phyloP scores from a whole-genome alignment of 768 basidiomycete genomes.

The Lentinula aciculospora region DNA sequence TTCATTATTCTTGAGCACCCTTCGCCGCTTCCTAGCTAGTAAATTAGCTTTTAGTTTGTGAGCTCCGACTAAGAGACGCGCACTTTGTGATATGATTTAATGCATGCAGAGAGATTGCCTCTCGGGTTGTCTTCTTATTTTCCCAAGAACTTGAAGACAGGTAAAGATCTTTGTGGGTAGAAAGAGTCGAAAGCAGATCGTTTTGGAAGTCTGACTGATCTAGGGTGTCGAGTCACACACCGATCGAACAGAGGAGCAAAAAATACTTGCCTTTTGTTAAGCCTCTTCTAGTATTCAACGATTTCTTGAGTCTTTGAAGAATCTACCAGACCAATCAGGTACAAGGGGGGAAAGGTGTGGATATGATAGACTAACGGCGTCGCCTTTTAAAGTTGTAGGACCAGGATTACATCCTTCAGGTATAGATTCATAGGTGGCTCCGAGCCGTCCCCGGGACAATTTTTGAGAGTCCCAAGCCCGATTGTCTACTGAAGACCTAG shows the following conservation, averaged over 20 bases:
- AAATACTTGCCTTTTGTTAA: conserved; percentile 44
- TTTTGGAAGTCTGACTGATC: conserved; percentile 55
- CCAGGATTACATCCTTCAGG: conserved; percentile 33
- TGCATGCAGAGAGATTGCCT: conserved; percentile 72
- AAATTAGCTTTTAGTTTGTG: not conserved
- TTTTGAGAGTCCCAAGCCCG: conserved; percentile 50
- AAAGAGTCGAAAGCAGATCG: conserved; percentile 60
- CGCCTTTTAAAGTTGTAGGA: conserved; percentile 16
- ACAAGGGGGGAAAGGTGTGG: not conserved
- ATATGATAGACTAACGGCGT: conserved; percentile 15
- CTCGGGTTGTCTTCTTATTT: conserved; percentile 54
- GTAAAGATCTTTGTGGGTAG: conserved; percentile 73
- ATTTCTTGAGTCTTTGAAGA: conserved; percentile 46
- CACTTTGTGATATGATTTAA: conserved; percentile 91
- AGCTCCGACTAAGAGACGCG: conserved; percentile 11
- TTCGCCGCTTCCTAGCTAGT: conserved; percentile 74
- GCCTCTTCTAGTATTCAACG: conserved; percentile 49
- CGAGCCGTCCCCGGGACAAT: conserved; percentile 52
- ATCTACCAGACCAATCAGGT: conserved; percentile 31
- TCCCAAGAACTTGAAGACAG: conserved; percentile 62
- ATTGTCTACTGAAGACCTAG: conserved; percentile 47
- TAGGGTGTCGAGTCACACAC: conserved; percentile 17
- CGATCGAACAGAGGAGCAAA: not conserved
- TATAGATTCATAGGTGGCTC: conserved; percentile 43
- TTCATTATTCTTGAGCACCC: conserved; percentile 91